Evolutionary conservation across 2,329 filamentous ascomycete species (phyloP), one percentile per base, ranked within the genome.

Genomic region (Fusarium sp.): DNA sequence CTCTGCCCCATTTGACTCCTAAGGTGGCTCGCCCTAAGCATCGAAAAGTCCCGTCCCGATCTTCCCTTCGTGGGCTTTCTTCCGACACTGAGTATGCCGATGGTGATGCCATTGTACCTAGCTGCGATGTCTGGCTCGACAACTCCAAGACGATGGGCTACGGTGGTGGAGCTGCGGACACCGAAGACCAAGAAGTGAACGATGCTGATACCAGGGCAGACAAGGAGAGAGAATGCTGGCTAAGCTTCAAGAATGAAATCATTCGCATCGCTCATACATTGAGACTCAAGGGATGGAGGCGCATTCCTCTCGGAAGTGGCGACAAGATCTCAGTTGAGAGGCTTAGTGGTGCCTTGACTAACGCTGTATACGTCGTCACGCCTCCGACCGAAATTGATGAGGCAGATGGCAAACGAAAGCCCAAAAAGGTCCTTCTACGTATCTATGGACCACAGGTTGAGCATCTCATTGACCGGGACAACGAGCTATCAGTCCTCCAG

Each of bases 371-470:
- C 76, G 94, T 97, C 49, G 94, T 98, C 21, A 91, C 89, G 3
- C 94, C 95, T 3, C 94, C 95, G 0, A 82, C 87, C 37, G 84
- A 91, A 35, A 70, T 94, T 13, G 64, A 72, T 73, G 54, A 77
- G 68, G 25, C 72, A 51, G 81, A 67, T 13, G 77, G 80, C 49
- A 85, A 80, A 72, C 85, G 81, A 65, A 75, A 70, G 21, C 86
- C 87, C 0, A 77, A 80, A 5, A 97, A 97, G 78, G 83, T 99
- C 3, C 85, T 99, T 1, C 84, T 99, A 18, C 91, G 96, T 37
- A 91, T 99, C 60, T 99, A 99, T 72, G 96, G 96, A 0, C 94
- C 95, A 1, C 93, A 98, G 74, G 95, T 96, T 4, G 95, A 97
- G 75, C 93, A 98, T 77, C 85, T 99, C 41, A 99, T 99, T 72